Evolutionary conservation across 129 eudicot genomes (phyloP).

Genomic region (Gnaphalium uliginosum): DNA sequence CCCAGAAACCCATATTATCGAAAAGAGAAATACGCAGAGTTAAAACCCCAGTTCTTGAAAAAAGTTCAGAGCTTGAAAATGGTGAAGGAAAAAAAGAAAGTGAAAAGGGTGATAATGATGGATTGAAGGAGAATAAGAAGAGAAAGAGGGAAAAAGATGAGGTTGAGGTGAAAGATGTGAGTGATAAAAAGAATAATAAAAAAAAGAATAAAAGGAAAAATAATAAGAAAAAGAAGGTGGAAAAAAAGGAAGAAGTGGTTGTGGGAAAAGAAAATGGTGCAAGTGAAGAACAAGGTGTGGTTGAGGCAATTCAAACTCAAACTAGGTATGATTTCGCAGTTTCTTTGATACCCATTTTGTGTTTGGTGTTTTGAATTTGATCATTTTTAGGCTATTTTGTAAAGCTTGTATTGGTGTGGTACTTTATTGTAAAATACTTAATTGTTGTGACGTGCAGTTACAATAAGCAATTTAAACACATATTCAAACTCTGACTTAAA

Average conservation of each 20-base stretch:
- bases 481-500: not conserved
- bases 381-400: not conserved
- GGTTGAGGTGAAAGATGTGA: slow-evolving; percentile 26
- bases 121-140: slow-evolving; percentile 25
- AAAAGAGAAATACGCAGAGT: slow-evolving; percentile 72
- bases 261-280: slow-evolving; percentile 29
- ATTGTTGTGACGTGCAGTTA: not conserved
- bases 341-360: slow-evolving; percentile 1
- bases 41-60: slow-evolving; percentile 24
- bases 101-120: slow-evolving; percentile 27
- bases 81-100: slow-evolving; percentile 13
- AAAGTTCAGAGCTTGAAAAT: slow-evolving; percentile 10
- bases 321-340: slow-evolving; percentile 42
- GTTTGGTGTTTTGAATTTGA: not conserved
- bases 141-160: slow-evolving; percentile 46
- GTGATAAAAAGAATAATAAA: slow-evolving; percentile 23
- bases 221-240: slow-evolving; percentile 41
- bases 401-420: not conserved
- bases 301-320: slow-evolving; percentile 22
- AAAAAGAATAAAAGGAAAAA: slow-evolving; percentile 45
- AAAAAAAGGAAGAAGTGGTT: slow-evolving; percentile 38
- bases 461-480: not conserved
- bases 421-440: too few relatives aligned
- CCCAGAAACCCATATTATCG: slow-evolving; percentile 56
- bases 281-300: slow-evolving; percentile 31